Percentiles rank a stretch among this genome's conserved stretches.
Evolutionary conservation across 305 asterid species (phyloP).

Genomic region (Fraxinus platypoda): DNA sequence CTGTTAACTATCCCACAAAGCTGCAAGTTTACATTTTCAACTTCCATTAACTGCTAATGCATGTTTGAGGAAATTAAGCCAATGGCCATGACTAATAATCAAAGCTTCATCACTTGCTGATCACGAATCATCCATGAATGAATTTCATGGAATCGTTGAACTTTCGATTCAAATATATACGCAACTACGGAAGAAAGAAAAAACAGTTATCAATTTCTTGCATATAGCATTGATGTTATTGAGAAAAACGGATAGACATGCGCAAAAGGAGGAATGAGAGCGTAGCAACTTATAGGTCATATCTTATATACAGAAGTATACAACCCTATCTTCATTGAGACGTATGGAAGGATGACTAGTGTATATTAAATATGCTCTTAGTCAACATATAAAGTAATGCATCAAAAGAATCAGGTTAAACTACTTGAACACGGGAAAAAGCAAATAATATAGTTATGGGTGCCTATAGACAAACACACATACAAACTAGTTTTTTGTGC

Average conservation of each 20-base stretch:
- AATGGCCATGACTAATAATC: not conserved
- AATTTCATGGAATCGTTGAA: not conserved
- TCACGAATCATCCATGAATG: not conserved
- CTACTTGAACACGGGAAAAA: constrained; percentile 29
- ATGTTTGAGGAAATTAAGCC: not conserved
- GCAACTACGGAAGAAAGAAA: not conserved
- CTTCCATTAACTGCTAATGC: constrained; percentile 2
- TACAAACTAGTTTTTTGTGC: constrained; percentile 12
- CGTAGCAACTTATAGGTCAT: not conserved
- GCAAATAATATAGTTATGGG: not conserved
- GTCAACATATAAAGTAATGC: constrained; percentile 32
- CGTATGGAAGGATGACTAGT: constrained; percentile 16
- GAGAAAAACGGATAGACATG: not conserved
- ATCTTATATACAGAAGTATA: constrained; percentile 14
- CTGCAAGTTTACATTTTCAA: not conserved
- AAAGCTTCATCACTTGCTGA: not conserved
- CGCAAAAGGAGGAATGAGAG: not conserved
- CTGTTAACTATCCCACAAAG: not conserved
- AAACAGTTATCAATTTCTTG: not conserved
- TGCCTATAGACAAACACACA: not conserved
- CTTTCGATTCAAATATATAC: not conserved
- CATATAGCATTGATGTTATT: not conserved
- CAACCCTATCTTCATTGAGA: constrained; percentile 11
- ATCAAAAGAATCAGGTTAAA: constrained; percentile 29
- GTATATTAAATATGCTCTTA: constrained; percentile 24